A percentile compares a stretch with the other conserved stretches of the same genome.
Conservation (phyloP, 192 early-diverging fungal genomes). For the Mortierella alpina region DNA sequence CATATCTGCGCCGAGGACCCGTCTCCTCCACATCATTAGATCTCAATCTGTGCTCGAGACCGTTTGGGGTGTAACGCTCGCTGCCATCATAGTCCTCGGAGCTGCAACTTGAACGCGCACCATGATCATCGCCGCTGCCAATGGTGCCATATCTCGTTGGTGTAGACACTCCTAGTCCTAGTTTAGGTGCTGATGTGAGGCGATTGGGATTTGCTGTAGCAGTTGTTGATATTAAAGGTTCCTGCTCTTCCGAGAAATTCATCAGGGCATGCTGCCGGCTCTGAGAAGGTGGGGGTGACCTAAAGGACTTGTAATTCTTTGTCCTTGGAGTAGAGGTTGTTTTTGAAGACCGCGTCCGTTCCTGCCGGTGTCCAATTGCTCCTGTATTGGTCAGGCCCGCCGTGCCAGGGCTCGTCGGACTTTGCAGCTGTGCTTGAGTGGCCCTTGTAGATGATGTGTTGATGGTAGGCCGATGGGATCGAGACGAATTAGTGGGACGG, state of each 20-base stretch:
- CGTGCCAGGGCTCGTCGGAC: neutral
- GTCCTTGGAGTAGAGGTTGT: neutral
- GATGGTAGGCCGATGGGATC: neutral
- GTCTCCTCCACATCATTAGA: no score
- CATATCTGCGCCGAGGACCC: no score
- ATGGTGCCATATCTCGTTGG: neutral
- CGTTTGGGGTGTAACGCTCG: neutral
- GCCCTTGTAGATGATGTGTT: neutral
- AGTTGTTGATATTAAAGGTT: slow-evolving; percentile 2
- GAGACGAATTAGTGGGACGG: neutral
- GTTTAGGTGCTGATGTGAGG: neutral
- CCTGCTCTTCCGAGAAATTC: slow-evolving; percentile 12
- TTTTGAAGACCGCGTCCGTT: slow-evolving; percentile 2
- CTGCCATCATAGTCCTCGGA: neutral
- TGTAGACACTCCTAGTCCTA: neutral
- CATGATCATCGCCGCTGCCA: no score
- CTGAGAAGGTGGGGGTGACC: slow-evolving; percentile 8
- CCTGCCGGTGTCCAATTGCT: slow-evolving; percentile 31
- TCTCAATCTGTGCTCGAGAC: no score
- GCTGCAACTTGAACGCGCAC: no score
- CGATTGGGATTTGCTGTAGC: neutral
- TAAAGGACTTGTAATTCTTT: slow-evolving; percentile 26
- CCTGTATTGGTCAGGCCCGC: slow-evolving; percentile 47
- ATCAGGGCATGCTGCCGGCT: neutral
- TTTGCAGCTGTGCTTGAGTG: neutral